These are phyloP conservation scores for Plasmodium blacklocki DNA, from an alignment of 169 alveolate species.

Conservation along the genomic window DNA sequence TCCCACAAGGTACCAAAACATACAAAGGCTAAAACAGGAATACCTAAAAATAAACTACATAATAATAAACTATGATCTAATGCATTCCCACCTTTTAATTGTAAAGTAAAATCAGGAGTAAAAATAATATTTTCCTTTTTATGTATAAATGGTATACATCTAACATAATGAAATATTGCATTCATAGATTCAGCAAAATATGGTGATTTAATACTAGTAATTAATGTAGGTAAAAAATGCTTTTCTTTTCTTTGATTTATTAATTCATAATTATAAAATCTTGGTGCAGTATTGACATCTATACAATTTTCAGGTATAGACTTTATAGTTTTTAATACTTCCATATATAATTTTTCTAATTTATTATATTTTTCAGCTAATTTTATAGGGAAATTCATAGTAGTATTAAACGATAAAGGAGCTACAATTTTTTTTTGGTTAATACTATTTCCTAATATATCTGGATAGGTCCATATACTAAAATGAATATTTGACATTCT, in stretches of 20 bases:
- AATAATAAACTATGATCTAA: constrained; percentile 87
- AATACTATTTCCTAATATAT: constrained; percentile 15
- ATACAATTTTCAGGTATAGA: constrained; percentile 47
- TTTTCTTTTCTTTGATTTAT: constrained; percentile 78
- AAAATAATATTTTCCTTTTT: constrained; percentile 69
- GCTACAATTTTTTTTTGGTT: constrained; percentile 1
- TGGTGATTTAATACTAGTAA: constrained; percentile 78
- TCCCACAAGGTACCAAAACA: constrained; percentile 85
- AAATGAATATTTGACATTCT: constrained; percentile 54
- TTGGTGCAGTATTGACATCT: constrained; percentile 28
- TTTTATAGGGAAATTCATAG: constrained; percentile 41
- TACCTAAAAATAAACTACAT: constrained; percentile 81
- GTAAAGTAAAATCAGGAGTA: constrained; percentile 87
- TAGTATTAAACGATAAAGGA: constrained; percentile 36
- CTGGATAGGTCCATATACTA: constrained; percentile 73
- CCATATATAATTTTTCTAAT: constrained; percentile 35
- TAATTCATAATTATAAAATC: constrained; percentile 76
- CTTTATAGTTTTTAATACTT: constrained; percentile 52
- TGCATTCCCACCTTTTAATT: constrained; percentile 86
- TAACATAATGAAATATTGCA: constrained; percentile 78
- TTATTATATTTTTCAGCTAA: constrained; percentile 66
- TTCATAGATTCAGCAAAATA: constrained; percentile 66
- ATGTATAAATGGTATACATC: constrained; percentile 80
- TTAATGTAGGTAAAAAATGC: constrained; percentile 74
- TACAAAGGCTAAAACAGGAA: constrained; percentile 85